These are phyloP conservation scores for Solanum acaule DNA, from an alignment of 257 asterid species.

Conservation along the genomic window DNA sequence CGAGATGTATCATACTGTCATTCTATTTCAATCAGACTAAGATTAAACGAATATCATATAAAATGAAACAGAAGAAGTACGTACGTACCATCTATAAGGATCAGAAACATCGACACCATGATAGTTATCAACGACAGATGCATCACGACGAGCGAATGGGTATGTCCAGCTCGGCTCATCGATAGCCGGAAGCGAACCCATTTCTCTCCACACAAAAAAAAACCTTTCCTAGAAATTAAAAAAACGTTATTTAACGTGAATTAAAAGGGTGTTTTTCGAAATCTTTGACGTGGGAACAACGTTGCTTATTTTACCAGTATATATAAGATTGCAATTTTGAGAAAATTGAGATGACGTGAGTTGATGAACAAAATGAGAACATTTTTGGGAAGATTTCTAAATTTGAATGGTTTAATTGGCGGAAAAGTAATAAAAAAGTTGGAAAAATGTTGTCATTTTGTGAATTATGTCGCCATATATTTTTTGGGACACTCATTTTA, in stretches of 20 bases:
- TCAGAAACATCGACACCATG: slow-evolving; percentile 70
- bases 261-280: neutral
- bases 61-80: neutral
- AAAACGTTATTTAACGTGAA: neutral
- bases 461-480: slow-evolving; percentile 13
- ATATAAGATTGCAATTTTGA: neutral
- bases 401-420: neutral
- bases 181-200: slow-evolving; percentile 57
- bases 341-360: neutral
- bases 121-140: slow-evolving; percentile 58
- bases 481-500: neutral
- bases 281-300: neutral
- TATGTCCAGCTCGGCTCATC: slow-evolving; percentile 28
- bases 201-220: neutral
- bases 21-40: too few species aligned
- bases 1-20: too few species aligned
- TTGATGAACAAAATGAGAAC: neutral
- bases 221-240: neutral
- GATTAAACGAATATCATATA: neutral
- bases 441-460: slow-evolving; percentile 18
- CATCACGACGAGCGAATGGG: slow-evolving; percentile 70
- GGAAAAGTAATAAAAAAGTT: neutral
- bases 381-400: neutral
- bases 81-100: slow-evolving; percentile 81
- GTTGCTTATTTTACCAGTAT: neutral